Conservation (phyloP, 2,329 filamentous ascomycete species). For the Phaeosphaeriaceae sp. region DNA sequence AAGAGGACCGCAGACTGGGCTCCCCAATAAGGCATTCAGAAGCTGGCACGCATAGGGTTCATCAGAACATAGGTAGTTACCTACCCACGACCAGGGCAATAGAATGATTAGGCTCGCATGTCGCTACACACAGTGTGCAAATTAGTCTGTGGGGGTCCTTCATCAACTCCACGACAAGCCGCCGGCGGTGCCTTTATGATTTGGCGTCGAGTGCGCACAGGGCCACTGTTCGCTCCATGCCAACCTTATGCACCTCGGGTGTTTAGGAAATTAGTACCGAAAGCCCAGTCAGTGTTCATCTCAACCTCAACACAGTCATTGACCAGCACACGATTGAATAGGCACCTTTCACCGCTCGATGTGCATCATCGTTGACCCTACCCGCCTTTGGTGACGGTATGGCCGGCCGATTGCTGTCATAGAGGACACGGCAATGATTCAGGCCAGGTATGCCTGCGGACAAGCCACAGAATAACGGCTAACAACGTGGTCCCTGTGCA, state of each 20-base stretch:
- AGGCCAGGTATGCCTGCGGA: slow-evolving; percentile 21
- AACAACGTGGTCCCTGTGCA: slow-evolving; percentile 41
- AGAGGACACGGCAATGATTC: slow-evolving; percentile 11
- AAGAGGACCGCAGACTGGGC: slow-evolving; percentile 17
- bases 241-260: slow-evolving; percentile 45
- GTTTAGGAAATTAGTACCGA: slow-evolving; percentile 39
- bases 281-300: slow-evolving; percentile 22
- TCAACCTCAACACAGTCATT: slow-evolving; percentile 33
- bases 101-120: slow-evolving; percentile 39
- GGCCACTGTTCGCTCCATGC: slow-evolving; percentile 39
- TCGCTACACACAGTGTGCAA: slow-evolving; percentile 32
- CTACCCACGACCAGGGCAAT: slow-evolving; percentile 31
- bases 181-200: slow-evolving; percentile 30
- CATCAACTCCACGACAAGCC: slow-evolving; percentile 24
- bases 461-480: slow-evolving; percentile 18
- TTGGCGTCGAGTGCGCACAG: slow-evolving; percentile 40
- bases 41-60: slow-evolving; percentile 24
- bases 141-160: slow-evolving; percentile 28
- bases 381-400: slow-evolving; percentile 18
- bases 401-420: slow-evolving; percentile 12
- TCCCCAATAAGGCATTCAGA: slow-evolving; percentile 20
- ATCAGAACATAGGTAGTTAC: slow-evolving; percentile 31
- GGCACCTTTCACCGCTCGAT: slow-evolving; percentile 46
- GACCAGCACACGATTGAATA: slow-evolving; percentile 27
- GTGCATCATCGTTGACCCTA: slow-evolving; percentile 39